Evolutionary conservation across 148 eudicot genomes (phyloP), one percentile per base, ranked within the genome.

Genomic region (Limonium bicolor): DNA sequence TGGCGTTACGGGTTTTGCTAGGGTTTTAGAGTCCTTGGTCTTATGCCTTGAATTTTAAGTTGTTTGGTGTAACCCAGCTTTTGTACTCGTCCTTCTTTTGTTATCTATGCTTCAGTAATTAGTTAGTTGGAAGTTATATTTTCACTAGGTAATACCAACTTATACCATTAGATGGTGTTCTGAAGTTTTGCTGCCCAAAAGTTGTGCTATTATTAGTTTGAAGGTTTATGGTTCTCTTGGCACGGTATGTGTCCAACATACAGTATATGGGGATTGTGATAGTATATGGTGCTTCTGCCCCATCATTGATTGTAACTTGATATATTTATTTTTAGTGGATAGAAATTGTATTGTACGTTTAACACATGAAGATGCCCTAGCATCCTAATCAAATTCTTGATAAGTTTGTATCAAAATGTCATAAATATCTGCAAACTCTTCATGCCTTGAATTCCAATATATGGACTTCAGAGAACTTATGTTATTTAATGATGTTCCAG

Each of bases 1-100:
- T 13, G 1, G 33, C 21, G 30, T 8, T 32, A 33, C 36, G 67
- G 74, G 72, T 64, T 71, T 71, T 53, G 20, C 30, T 48, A 45
- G 66, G 77, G 68, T 67, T 69, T 74, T 33, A 60, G 55, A 22
- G 5, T 24, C 23, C n/a, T 36, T 37, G 12, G 19, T 33, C 18
- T 24, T 36, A 3, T 6, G 19, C 21, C 20, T 20, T 12, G 6
- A 5, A 2, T 7, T 14, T 2, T 20, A 8, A 19, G 23, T 41
- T 11, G 6, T 23, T 12, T 20, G 19, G 14, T 11, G 37, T 27
- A 20, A n/a, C 16, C 16, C 11, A 10, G 18, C 27, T 41, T 13
- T 8, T 20, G 7, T 3, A 0, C 12, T 30, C 11, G 13, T 20
- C 12, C 23, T 4, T 9, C 13, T 21, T 15, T 15, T 2, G 21